These are phyloP conservation scores for Beta macrorhiza DNA, from an alignment of 179 eudicot species.

Conservation along the genomic window DNA sequence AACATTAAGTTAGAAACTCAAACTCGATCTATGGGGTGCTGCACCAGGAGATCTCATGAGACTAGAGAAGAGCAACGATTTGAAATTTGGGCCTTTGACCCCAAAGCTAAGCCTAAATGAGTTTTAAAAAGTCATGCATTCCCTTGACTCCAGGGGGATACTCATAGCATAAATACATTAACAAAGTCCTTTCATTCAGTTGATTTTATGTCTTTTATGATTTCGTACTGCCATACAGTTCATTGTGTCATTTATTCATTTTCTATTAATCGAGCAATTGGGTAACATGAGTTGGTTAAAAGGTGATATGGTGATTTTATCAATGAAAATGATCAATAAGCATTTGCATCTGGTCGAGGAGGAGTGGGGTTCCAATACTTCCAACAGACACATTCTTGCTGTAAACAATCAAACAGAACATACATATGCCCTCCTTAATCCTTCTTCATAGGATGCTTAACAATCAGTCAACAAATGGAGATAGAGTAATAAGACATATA, in stretches of 20 bases:
- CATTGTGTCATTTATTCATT: not conserved
- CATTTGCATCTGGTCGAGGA: not conserved
- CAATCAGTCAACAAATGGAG: not conserved
- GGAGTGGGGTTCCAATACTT: not conserved
- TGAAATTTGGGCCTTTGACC: not conserved
- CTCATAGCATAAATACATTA: not conserved
- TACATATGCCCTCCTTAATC: not conserved
- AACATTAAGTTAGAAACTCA: slow-evolving; percentile 10
- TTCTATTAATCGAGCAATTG: not conserved
- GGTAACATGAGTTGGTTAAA: not conserved
- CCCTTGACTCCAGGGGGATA: not conserved
- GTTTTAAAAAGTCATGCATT: not conserved
- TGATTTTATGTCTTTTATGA: not conserved
- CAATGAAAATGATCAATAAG: not conserved
- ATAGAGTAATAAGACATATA: not conserved
- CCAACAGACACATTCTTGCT: not conserved
- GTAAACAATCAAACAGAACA: not conserved
- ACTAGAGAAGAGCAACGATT: not conserved
- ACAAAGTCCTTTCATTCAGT: not conserved
- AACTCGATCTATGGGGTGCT: not conserved
- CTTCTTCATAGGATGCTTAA: not conserved
- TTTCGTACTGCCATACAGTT: not conserved
- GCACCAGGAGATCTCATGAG: not conserved
- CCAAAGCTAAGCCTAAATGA: not conserved
- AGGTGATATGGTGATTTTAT: not conserved